These are phyloP conservation scores for Nakazawaea ernobii DNA, from an alignment of 805 yeast species.

Conservation along the genomic window DNA sequence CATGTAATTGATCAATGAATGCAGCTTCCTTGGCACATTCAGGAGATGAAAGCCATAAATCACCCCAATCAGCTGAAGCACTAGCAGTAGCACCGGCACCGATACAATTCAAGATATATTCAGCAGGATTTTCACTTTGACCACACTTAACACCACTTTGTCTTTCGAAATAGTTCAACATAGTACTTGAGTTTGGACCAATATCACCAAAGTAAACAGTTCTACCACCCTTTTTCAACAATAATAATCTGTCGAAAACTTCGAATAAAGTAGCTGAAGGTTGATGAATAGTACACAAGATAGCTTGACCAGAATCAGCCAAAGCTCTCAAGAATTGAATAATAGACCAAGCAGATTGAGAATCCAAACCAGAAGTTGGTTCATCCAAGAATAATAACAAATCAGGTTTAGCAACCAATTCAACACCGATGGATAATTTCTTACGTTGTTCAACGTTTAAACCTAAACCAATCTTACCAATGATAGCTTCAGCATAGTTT, in stretches of 20 bases:
- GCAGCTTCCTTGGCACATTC: background rate
- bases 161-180: slow-evolving; percentile 30
- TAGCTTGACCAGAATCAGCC: slow-evolving; percentile 49
- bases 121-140: slow-evolving; percentile 31
- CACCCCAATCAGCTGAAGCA: slow-evolving; percentile 27
- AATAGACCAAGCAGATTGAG: slow-evolving; percentile 57
- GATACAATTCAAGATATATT: slow-evolving; percentile 33
- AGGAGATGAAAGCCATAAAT: slow-evolving; percentile 14
- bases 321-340: slow-evolving; percentile 46
- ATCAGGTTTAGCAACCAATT: slow-evolving; percentile 50
- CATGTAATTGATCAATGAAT: slow-evolving; percentile 10
- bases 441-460: slow-evolving; percentile 52
- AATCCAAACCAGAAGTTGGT: slow-evolving; percentile 56
- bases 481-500: slow-evolving; percentile 50
- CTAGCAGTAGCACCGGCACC: slow-evolving; percentile 38
- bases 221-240: slow-evolving; percentile 65
- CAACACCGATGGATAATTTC: slow-evolving; percentile 51
- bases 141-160: slow-evolving; percentile 27
- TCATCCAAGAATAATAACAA: slow-evolving; percentile 52
- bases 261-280: slow-evolving; percentile 77
- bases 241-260: slow-evolving; percentile 71
- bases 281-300: slow-evolving; percentile 73
- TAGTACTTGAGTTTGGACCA: slow-evolving; percentile 30
- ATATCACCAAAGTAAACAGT: slow-evolving; percentile 74
- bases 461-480: slow-evolving; percentile 35